Percentiles rank a stretch among this genome's conserved stretches.
These are phyloP conservation scores for Vigna radiata DNA, from an alignment of 306 rosid species.

Conservation along the genomic window DNA sequence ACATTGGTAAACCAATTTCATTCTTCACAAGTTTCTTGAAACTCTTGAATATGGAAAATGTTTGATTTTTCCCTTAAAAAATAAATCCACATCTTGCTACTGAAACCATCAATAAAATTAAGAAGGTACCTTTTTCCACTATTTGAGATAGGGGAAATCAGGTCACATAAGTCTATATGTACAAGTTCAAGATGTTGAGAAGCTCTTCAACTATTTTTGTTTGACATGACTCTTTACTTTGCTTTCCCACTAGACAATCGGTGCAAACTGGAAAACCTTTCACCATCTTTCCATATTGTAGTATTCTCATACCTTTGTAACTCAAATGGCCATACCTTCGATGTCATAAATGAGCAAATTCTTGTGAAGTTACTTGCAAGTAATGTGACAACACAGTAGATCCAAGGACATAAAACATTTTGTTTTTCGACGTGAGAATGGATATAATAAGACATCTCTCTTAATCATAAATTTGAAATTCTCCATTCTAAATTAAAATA, in stretches of 20 bases:
- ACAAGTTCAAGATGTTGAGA: background rate
- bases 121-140: background rate
- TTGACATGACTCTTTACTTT: background rate
- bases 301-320: too few species aligned
- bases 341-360: too few species aligned
- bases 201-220: background rate
- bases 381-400: background rate
- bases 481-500: background rate
- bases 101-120: background rate
- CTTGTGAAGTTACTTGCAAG: background rate
- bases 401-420: too few species aligned
- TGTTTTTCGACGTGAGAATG: background rate
- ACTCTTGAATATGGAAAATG: background rate
- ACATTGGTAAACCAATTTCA: background rate
- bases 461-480: background rate
- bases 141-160: background rate
- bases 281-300: too few species aligned
- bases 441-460: background rate
- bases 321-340: too few species aligned
- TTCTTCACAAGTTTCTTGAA: background rate
- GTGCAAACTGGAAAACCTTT: too few species aligned
- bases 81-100: background rate
- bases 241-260: background rate
- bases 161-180: background rate
- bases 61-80: background rate